Conservation (phyloP, 2,329 filamentous ascomycete species). For the Claviceps sp. region DNA sequence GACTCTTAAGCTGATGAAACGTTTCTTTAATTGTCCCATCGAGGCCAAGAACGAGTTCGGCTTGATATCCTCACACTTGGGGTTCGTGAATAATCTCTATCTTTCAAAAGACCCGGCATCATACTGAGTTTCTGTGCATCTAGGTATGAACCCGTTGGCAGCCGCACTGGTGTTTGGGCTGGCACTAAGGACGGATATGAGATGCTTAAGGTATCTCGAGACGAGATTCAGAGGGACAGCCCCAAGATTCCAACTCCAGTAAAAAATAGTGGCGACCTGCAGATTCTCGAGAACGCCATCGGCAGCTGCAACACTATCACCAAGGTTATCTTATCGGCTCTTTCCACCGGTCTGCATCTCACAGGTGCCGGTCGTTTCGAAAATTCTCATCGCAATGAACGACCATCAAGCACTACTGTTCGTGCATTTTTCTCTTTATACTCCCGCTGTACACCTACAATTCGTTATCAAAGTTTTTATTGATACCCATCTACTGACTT, state of each 20-base stretch:
- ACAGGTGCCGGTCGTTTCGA: conserved; percentile 33
- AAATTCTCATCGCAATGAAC: conserved; percentile 36
- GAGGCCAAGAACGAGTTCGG: conserved; percentile 44
- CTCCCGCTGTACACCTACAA: neutral
- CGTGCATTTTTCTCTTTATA: neutral
- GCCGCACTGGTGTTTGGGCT: conserved; percentile 31
- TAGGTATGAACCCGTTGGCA: conserved; percentile 36
- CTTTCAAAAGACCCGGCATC: neutral
- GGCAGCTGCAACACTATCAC: conserved; percentile 36
- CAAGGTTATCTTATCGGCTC: conserved; percentile 35
- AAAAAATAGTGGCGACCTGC: conserved; percentile 34
- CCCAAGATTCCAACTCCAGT: conserved; percentile 32
- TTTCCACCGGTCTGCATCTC: conserved; percentile 33
- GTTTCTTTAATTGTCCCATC: conserved; percentile 38
- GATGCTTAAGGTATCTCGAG: conserved; percentile 38
- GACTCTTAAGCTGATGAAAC: conserved; percentile 39
- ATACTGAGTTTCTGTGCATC: neutral
- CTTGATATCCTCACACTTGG: conserved; percentile 38
- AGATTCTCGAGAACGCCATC: conserved; percentile 35
- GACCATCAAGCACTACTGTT: conserved; percentile 31
- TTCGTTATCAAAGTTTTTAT: neutral
- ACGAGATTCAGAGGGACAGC: conserved; percentile 34
- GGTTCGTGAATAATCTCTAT: conserved; percentile 18
- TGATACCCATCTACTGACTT: neutral
- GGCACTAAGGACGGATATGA: conserved; percentile 39